Evolutionary conservation across 1,284 basidiomycete genomes (phyloP).

Genomic region (Schizopora paradoxa): DNA sequence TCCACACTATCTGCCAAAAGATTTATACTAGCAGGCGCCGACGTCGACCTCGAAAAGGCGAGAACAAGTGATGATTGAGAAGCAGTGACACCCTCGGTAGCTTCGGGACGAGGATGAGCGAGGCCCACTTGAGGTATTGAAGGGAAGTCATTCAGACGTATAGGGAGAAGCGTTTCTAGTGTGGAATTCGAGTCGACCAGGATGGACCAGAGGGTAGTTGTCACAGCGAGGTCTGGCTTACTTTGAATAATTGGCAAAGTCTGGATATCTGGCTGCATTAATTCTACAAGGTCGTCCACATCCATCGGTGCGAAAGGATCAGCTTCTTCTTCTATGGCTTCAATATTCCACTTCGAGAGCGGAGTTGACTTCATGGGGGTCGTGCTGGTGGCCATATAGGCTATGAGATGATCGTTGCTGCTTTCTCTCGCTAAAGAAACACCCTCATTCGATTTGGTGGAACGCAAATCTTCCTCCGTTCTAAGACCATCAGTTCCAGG

Average conservation of each 20-base stretch:
- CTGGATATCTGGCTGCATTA: slow-evolving; percentile 8
- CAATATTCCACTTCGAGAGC: neutral
- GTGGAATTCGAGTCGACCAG: slow-evolving; percentile 13
- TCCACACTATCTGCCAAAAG: slow-evolving; percentile 7
- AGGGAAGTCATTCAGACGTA: slow-evolving; percentile 12
- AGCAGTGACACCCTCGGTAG: neutral
- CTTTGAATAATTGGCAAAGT: neutral
- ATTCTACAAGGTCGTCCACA: slow-evolving; percentile 3
- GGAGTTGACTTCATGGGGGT: neutral
- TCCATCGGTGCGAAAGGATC: neutral
- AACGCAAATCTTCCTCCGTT: slow-evolving; percentile 2
- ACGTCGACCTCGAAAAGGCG: slow-evolving; percentile 7
- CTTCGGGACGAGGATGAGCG: neutral
- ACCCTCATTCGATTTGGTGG: neutral
- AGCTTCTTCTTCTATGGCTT: neutral
- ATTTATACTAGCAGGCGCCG: slow-evolving; percentile 12
- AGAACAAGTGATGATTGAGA: neutral
- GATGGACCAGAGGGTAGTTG: slow-evolving; percentile 8
- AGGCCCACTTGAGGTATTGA: slow-evolving; percentile 3
- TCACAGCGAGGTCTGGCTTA: neutral
- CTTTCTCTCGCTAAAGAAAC: neutral
- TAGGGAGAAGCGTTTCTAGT: slow-evolving; percentile 12
- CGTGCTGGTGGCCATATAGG: neutral
- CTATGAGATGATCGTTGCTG: neutral
- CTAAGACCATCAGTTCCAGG: slow-evolving; percentile 8